phyloP scores from a whole-genome alignment of 345 rosid genomes.

The Odontarrhena argentea region DNA sequence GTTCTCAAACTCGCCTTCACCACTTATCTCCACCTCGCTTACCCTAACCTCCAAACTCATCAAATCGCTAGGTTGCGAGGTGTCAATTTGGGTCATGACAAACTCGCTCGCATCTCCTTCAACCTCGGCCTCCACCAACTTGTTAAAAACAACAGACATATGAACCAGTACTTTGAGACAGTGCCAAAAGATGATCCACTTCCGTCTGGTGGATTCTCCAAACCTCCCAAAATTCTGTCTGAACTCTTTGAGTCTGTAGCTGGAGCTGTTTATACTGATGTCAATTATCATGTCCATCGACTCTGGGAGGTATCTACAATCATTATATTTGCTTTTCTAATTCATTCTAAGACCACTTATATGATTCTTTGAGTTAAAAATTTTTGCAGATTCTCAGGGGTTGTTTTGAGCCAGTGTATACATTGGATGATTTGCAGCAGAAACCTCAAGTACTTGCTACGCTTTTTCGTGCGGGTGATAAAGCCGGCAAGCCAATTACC shows the following conservation, averaged over 20 bases:
- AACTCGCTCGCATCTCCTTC: constrained; percentile 63
- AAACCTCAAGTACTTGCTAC: constrained; percentile 52
- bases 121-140: constrained; percentile 45
- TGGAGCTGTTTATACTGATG: constrained; percentile 63
- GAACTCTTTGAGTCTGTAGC: constrained; percentile 62
- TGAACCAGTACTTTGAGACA: too few relatives aligned
- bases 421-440: constrained; percentile 47
- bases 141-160: not conserved
- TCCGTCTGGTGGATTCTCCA: constrained; percentile 50
- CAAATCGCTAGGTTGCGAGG: constrained; percentile 46
- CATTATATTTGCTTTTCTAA: constrained; percentile 29
- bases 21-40: constrained; percentile 44
- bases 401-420: constrained; percentile 63
- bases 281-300: constrained; percentile 46
- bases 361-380: too few relatives aligned
- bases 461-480: constrained; percentile 54
- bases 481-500: constrained; percentile 49
- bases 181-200: constrained; percentile 8
- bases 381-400: constrained; percentile 51
- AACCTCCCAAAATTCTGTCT: constrained; percentile 62
- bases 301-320: constrained; percentile 49
- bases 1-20: constrained; percentile 53
- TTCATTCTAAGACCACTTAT: too few relatives aligned
- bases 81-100: constrained; percentile 58
- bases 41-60: constrained; percentile 50